Base-by-base conservation (phyloP, 208 protist species). In the Trypanosoma scelopori region DNA sequence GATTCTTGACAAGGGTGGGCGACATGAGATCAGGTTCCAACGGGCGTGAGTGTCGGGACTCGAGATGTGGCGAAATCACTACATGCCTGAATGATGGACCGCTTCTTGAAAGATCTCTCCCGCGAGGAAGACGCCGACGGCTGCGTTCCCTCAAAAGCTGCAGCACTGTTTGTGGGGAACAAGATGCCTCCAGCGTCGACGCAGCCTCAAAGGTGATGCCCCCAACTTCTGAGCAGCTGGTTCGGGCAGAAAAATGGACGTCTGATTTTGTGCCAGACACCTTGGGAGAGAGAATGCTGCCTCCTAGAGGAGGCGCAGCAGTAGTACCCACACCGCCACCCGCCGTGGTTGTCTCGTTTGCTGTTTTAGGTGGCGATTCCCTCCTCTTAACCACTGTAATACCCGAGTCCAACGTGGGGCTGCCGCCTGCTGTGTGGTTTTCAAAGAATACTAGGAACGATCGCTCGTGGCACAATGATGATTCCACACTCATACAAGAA, bases 1-100 rank as follows among this genome's bases (percentile, higher is more conserved):
- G 23, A 0, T n/a, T 45, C 39, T 3, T 5, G 23, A 5, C 27
- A 6, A 28, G 15, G n/a, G 18, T 43, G 63, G 42, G 3, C 6
- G 65, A 49, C 5, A 39, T 22, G 7, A 23, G 7, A 20, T 55
- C 55, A 56, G 15, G 55, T 62, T 39, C 53, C 32, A 12, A 5
- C 7, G 6, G 50, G 1, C 20, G 25, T 13, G 12, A 1, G 42
- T 23, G 25, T 32, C 20, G 20, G 1, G 0, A 1, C 3, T 51
- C 41, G 7, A 45, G 25, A 37, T 63, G 49, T 18, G 37, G 32
- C 18, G 46, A 39, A 7, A 55, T 1, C 11, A 15, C 42, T 27
- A 62, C 42, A 63, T 55, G 16, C 12, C 47, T 48, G 23, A 68
- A 47, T 7, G 53, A 55, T 22, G 9, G 9, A 22, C 28, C 46